A percentile compares a stretch with the other conserved stretches of the same genome.
phyloP scores from a whole-genome alignment of 495 filamentous ascomycete species.

The Annulohypoxylon nitens region DNA sequence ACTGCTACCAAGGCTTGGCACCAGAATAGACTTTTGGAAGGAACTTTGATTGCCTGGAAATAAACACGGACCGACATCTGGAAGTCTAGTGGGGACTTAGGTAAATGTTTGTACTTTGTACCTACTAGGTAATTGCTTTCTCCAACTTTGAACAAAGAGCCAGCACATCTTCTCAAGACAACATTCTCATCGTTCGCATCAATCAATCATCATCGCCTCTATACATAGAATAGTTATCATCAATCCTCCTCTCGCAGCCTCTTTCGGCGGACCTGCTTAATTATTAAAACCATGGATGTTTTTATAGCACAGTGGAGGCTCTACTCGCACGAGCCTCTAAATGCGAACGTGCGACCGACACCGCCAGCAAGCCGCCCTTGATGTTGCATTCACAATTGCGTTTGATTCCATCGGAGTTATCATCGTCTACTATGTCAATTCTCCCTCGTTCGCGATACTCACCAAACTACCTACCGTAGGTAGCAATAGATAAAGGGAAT shows the following conservation, averaged over 20 bases:
- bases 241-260: not conserved
- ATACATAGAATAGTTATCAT: not conserved
- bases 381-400: slow-evolving; percentile 23
- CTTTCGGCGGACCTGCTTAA: not conserved
- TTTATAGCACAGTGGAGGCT: not conserved
- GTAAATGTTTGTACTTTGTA: not conserved
- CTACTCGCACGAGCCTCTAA: not conserved
- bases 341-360: slow-evolving; percentile 31
- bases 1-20: too few species aligned
- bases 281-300: not conserved
- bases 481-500: not conserved
- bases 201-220: slow-evolving; percentile 20
- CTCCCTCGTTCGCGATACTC: not conserved
- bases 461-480: not conserved
- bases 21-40: too few species aligned
- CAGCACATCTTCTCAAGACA: slow-evolving; percentile 21
- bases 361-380: slow-evolving; percentile 13
- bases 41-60: not conserved
- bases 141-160: slow-evolving; percentile 17
- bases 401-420: slow-evolving; percentile 16
- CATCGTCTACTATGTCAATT: not conserved
- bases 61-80: not conserved
- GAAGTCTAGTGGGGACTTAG: not conserved
- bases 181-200: slow-evolving; percentile 11
- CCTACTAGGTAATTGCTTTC: slow-evolving; percentile 12